phyloP scores from a whole-genome alignment of 2,329 filamentous ascomycete genomes.

The Fusarium albosuccineum region DNA sequence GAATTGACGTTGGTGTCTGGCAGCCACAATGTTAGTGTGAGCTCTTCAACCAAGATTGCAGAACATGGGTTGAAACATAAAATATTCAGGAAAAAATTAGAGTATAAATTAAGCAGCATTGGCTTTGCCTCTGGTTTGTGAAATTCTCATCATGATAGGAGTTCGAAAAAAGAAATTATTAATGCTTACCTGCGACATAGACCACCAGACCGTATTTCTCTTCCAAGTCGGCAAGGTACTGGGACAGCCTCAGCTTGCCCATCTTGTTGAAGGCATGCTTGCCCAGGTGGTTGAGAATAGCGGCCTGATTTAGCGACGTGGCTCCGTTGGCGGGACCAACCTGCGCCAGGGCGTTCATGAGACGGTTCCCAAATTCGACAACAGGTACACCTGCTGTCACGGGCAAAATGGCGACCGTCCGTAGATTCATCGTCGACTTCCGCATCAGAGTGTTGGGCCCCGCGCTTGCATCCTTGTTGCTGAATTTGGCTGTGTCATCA shows the following conservation, averaged over 20 bases:
- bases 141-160: conserved; percentile 64
- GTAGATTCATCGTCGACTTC: conserved; percentile 90
- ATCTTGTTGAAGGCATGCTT: conserved; percentile 97
- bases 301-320: conserved; percentile 91
- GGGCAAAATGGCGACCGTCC: conserved; percentile 92
- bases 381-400: conserved; percentile 94
- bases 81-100: conserved; percentile 76
- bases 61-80: conserved; percentile 8
- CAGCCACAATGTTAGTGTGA: conserved; percentile 46
- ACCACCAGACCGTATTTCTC: conserved; percentile 97
- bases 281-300: conserved; percentile 93
- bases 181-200: conserved; percentile 82
- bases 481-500: conserved; percentile 80
- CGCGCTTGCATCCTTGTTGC: conserved; percentile 73
- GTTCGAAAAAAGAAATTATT: conserved; percentile 8
- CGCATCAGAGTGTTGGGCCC: conserved; percentile 67
- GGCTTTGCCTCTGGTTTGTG: conserved; percentile 64
- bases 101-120: conserved; percentile 70
- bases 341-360: conserved; percentile 89
- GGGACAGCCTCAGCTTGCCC: conserved; percentile 94
- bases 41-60: conserved; percentile 11
- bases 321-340: conserved; percentile 92
- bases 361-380: conserved; percentile 90
- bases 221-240: conserved; percentile 96
- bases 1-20: conserved; percentile 96